Conservation (phyloP, 2,329 filamentous ascomycete genomes). For the Verticillium klebahnii region DNA sequence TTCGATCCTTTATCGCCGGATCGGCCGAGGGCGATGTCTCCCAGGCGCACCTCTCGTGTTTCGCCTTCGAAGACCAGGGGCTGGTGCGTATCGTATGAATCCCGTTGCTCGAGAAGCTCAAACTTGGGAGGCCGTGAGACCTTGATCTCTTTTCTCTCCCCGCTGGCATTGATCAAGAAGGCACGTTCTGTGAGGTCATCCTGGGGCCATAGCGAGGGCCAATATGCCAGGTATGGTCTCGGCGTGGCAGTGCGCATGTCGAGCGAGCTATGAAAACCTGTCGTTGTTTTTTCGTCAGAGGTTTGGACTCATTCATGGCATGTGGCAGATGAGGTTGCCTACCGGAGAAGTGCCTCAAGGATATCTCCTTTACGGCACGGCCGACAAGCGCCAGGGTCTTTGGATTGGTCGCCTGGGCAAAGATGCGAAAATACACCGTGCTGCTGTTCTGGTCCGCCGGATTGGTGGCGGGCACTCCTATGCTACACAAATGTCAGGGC, state of each 20-base stretch:
- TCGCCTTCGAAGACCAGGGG: neutral
- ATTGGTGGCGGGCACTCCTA: slow-evolving; percentile 15
- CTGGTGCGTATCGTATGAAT: neutral
- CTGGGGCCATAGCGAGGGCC: neutral
- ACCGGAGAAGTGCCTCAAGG: slow-evolving; percentile 29
- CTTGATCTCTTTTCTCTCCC: neutral
- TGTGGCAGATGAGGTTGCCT: neutral
- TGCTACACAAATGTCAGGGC: neutral
- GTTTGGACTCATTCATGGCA: neutral
- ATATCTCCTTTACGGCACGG: slow-evolving; percentile 22
- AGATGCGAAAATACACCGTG: slow-evolving; percentile 35
- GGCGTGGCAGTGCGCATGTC: slow-evolving; percentile 29
- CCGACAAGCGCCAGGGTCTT: slow-evolving; percentile 25
- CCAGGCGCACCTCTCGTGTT: neutral
- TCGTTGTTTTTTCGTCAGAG: slow-evolving; percentile 5
- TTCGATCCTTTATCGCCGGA: neutral
- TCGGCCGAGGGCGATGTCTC: neutral
- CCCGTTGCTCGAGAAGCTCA: neutral
- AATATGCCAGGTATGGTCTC: neutral
- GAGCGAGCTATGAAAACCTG: slow-evolving; percentile 35
- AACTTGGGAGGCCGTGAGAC: neutral
- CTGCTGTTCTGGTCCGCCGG: slow-evolving; percentile 31
- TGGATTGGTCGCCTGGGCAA: neutral
- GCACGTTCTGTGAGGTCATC: neutral
- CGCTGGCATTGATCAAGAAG: neutral